Conservation (phyloP, 495 filamentous ascomycete species). For the Aspergillus homomorphus region DNA sequence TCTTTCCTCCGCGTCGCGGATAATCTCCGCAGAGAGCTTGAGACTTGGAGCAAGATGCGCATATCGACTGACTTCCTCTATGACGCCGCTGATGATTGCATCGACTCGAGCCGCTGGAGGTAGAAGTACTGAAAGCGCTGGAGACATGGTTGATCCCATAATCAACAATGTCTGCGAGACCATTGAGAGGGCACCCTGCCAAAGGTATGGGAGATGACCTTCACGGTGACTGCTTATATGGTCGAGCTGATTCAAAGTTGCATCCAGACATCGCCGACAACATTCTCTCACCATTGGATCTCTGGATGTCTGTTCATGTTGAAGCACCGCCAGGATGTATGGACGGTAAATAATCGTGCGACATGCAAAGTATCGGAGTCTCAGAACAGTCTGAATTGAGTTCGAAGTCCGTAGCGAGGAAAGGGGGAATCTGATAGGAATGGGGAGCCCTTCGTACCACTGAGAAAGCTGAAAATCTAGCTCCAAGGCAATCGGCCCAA, state of each 20-base stretch:
- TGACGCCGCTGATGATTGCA: conserved; percentile 69
- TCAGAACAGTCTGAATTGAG: conserved; percentile 73
- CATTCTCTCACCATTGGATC: conserved; percentile 70
- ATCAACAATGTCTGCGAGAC: conserved; percentile 76
- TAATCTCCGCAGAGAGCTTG: conserved; percentile 68
- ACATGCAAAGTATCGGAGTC: conserved; percentile 78
- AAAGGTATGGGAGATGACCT: conserved; percentile 82
- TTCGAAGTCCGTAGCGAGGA: conserved; percentile 60
- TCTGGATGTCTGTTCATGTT: conserved; percentile 67
- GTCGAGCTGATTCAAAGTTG: conserved; percentile 74
- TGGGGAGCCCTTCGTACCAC: conserved; percentile 76
- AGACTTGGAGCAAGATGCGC: conserved; percentile 72
- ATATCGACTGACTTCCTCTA: conserved; percentile 69
- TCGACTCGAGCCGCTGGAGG: conserved; percentile 62
- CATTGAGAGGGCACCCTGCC: conserved; percentile 79
- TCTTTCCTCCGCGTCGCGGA: conserved; percentile 72
- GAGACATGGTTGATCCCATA: conserved; percentile 84
- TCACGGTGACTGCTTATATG: conserved; percentile 76
- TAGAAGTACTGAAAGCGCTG: conserved; percentile 62
- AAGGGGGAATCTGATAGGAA: conserved; percentile 72
- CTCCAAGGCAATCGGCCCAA: conserved; percentile 74
- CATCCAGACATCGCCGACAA: conserved; percentile 78
- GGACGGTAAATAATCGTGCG: conserved; percentile 82
- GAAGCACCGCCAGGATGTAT: conserved; percentile 74
- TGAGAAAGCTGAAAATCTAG: conserved; percentile 79